phyloP scores from a whole-genome alignment of 257 asterid genomes.

The Gardenia jasminoides region DNA sequence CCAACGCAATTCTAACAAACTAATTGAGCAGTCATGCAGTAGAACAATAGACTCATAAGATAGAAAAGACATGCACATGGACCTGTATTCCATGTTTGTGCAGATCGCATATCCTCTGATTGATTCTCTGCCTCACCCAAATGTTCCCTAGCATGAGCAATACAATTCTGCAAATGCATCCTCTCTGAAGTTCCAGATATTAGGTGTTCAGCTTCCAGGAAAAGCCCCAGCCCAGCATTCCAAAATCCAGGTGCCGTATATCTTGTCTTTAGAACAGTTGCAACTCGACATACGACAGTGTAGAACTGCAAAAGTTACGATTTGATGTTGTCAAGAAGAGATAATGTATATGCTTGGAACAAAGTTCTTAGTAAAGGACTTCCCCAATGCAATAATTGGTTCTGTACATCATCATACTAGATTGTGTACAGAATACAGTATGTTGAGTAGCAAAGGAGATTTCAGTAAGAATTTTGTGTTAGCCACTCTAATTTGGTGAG shows the following conservation, averaged over 20 bases:
- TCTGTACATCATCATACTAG: background rate
- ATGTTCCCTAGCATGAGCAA: constrained; percentile 64
- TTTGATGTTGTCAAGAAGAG: background rate
- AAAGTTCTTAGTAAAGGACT: background rate
- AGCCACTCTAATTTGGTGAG: background rate
- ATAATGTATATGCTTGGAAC: background rate
- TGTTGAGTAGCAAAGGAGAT: background rate
- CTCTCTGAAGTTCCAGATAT: constrained; percentile 48
- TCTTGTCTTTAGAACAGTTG: constrained; percentile 82
- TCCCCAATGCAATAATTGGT: background rate
- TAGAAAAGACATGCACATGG: background rate
- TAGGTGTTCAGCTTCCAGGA: constrained; percentile 63
- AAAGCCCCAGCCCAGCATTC: constrained; percentile 78
- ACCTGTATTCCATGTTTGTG: constrained; percentile 63
- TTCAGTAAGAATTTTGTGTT: background rate
- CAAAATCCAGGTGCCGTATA: constrained; percentile 93
- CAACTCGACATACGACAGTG: constrained; percentile 70
- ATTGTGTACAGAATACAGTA: background rate
- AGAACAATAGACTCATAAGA: background rate
- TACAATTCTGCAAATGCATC: constrained; percentile 66
- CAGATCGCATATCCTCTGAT: constrained; percentile 39
- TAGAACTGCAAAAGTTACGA: constrained; percentile 55
- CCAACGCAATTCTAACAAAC: constrained; percentile 12
- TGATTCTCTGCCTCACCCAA: constrained; percentile 50
- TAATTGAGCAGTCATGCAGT: background rate